phyloP scores from a whole-genome alignment of 164 flowering plant species.

The Cinnamomum micranthum region DNA sequence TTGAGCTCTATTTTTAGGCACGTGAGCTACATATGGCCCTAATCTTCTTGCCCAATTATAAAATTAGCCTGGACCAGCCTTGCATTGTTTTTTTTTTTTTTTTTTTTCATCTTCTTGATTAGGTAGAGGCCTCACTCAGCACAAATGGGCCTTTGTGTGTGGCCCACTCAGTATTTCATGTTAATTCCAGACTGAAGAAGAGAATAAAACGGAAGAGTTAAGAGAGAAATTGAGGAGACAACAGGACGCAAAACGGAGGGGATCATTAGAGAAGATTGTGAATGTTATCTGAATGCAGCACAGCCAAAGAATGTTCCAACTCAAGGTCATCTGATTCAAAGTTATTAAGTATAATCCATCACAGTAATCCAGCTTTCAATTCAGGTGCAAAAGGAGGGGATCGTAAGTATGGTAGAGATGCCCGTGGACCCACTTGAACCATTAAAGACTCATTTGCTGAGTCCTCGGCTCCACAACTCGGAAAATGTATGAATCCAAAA shows the following conservation, averaged over 20 bases:
- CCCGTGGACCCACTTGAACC: conserved; percentile 93
- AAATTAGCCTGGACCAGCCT: too few species aligned
- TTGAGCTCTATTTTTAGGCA: too few species aligned
- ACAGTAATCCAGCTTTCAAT: conserved; percentile 85
- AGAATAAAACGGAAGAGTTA: conserved; percentile 30
- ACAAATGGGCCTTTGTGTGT: too few species aligned
- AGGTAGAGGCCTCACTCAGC: too few species aligned
- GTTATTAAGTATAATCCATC: conserved; percentile 92
- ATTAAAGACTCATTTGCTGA: conserved; percentile 37
- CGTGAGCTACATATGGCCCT: too few species aligned
- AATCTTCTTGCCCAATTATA: too few species aligned
- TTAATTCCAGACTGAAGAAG: conserved; percentile 27
- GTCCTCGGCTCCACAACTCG: too few species aligned
- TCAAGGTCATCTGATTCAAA: conserved; percentile 67
- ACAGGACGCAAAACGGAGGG: conserved; percentile 50
- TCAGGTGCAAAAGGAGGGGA: conserved; percentile 88
- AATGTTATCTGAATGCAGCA: conserved; percentile 72
- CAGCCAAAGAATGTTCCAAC: conserved; percentile 78
- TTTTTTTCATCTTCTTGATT: too few species aligned
- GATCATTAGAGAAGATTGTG: conserved; percentile 72
- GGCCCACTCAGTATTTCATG: too few species aligned
- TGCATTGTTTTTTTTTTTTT: too few species aligned
- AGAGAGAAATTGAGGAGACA: conserved; percentile 65
- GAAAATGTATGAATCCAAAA: too few species aligned
- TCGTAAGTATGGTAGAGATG: conserved; percentile 83